Conservation (phyloP, 495 filamentous ascomycete genomes). For the Chaetomium cochliodes region DNA sequence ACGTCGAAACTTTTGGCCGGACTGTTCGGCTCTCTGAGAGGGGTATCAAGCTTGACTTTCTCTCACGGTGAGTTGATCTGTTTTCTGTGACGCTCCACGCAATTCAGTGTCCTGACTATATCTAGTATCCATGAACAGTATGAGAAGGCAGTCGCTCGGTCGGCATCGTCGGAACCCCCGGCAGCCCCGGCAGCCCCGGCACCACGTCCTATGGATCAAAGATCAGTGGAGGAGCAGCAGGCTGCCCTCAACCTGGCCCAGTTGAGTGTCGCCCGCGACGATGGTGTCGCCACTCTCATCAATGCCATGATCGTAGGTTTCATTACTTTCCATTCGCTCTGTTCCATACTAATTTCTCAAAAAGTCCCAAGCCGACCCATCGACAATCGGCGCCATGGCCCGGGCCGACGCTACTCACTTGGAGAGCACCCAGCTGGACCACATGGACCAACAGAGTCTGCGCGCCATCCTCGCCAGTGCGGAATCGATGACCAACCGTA, state of each 20-base stretch:
- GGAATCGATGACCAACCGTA: conserved; percentile 24
- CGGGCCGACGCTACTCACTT: conserved; percentile 36
- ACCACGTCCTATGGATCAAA: conserved; percentile 20
- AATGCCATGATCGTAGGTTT: conserved; percentile 47
- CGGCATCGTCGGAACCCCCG: conserved; percentile 6
- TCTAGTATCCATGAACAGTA: not conserved
- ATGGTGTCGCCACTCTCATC: conserved; percentile 39
- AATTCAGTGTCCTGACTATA: not conserved
- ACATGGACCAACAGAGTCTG: conserved; percentile 37
- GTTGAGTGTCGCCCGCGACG: conserved; percentile 36
- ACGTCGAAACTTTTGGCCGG: conserved; percentile 53
- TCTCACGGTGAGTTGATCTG: conserved; percentile 46
- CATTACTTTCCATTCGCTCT: conserved; percentile 8
- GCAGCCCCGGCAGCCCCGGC: not conserved
- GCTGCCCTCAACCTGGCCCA: conserved; percentile 57
- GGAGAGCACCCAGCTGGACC: conserved; percentile 17
- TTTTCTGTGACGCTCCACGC: not conserved
- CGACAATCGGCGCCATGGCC: conserved; percentile 39
- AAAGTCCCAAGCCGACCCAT: conserved; percentile 29
- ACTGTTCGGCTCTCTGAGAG: conserved; percentile 66
- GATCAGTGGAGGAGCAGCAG: conserved; percentile 47
- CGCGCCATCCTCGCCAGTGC: conserved; percentile 39
- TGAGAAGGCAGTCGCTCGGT: not conserved
- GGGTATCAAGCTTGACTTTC: conserved; percentile 78
- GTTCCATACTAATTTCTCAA: conserved; percentile 19